Evolutionary conservation across 805 yeast genomes (phyloP).

Genomic region (Starmerella roubikii): DNA sequence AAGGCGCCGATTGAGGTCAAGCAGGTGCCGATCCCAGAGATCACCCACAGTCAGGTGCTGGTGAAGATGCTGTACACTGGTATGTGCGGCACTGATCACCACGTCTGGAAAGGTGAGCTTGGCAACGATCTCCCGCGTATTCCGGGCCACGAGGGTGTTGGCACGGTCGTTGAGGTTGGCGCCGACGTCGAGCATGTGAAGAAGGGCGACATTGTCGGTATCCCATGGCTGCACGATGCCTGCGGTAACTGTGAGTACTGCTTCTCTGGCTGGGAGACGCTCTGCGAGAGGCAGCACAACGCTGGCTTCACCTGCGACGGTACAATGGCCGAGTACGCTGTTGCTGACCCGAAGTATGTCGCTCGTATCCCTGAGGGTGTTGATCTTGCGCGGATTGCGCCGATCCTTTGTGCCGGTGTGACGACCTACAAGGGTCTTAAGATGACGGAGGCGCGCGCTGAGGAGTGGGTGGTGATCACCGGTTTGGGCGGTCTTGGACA

Average conservation of each 20-base stretch:
- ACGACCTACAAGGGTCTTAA: conserved; percentile 84
- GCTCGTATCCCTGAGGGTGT: conserved; percentile 63
- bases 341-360: conserved; percentile 79
- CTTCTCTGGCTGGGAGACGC: conserved; percentile 50
- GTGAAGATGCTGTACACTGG: conserved; percentile 78
- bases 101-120: conserved; percentile 94
- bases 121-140: conserved; percentile 68
- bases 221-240: conserved; percentile 72
- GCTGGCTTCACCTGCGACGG: conserved; percentile 87
- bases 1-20: conserved; percentile 52
- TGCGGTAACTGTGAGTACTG: conserved; percentile 70
- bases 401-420: conserved; percentile 82
- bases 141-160: conserved; percentile 88
- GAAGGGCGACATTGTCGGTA: conserved; percentile 70
- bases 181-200: conserved; percentile 53
- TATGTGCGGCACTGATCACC: conserved; percentile 88
- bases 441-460: conserved; percentile 56
- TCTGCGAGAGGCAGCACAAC: conserved; percentile 54
- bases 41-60: conserved; percentile 63
- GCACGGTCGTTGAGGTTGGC: conserved; percentile 69
- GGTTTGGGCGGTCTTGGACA: conserved; percentile 76
- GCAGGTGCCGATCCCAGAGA: conserved; percentile 69
- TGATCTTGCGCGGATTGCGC: conserved; percentile 64
- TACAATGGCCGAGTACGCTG: conserved; percentile 80
- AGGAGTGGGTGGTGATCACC: conserved; percentile 63